A percentile compares a stretch with the other conserved stretches of the same genome.
Evolutionary conservation across 176 grass and related monocot genomes (phyloP).

Genomic region (Coix lacrymajobi): DNA sequence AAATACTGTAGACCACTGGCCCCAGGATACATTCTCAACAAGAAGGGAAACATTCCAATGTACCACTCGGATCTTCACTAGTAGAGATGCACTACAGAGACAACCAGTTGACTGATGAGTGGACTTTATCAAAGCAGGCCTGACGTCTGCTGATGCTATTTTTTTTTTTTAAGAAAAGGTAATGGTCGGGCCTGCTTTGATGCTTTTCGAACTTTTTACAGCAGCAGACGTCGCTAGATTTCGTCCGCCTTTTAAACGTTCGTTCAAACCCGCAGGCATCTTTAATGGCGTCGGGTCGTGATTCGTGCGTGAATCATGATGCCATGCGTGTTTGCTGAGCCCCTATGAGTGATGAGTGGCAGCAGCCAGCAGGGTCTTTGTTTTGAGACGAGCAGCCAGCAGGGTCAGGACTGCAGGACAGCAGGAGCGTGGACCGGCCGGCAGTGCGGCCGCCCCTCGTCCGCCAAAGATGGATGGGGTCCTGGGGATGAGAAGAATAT

Average conservation of each 20-base stretch:
- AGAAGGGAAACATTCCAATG: conserved; percentile 10
- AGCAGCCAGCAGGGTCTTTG: too few species aligned
- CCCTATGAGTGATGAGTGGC: background rate
- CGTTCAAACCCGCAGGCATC: background rate
- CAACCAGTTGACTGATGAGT: background rate
- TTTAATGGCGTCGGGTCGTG: background rate
- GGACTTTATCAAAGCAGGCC: too few species aligned
- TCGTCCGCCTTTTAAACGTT: background rate
- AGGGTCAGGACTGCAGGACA: too few species aligned
- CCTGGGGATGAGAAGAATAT: too few species aligned
- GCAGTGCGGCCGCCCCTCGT: background rate
- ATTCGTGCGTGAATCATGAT: background rate
- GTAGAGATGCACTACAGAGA: background rate
- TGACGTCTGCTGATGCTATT: too few species aligned
- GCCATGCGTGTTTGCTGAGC: background rate
- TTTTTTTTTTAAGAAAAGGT: too few species aligned
- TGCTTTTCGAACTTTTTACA: background rate
- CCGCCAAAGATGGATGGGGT: too few species aligned
- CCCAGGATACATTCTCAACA: background rate
- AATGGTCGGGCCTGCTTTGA: background rate
- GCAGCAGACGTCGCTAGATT: background rate
- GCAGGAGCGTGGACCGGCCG: conserved; percentile 8
- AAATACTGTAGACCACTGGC: background rate
- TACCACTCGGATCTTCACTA: background rate
- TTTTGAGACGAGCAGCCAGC: too few species aligned